These are phyloP conservation scores for Candida namnaoensis DNA, from an alignment of 805 yeast species.

Conservation along the genomic window DNA sequence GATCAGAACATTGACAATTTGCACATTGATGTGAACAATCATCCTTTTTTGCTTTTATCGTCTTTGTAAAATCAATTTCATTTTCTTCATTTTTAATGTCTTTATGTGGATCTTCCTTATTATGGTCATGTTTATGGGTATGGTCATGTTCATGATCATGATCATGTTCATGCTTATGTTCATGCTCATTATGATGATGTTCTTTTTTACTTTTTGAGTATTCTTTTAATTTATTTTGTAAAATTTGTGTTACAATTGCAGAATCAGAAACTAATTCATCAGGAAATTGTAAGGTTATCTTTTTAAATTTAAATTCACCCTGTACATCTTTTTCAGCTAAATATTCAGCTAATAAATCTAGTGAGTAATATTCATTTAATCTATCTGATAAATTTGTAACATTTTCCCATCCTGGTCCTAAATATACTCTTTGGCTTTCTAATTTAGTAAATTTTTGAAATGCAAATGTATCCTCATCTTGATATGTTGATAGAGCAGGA, in stretches of 20 bases:
- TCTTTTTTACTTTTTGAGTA: conserved; percentile 11
- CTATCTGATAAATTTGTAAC: conserved; percentile 19
- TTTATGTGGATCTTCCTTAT: not conserved
- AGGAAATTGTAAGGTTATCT: conserved; percentile 85
- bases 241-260: conserved; percentile 49
- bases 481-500: conserved; percentile 68
- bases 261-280: conserved; percentile 76
- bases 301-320: conserved; percentile 24
- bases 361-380: conserved; percentile 44
- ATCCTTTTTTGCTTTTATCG: conserved; percentile 3
- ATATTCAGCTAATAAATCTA: conserved; percentile 35
- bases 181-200: not conserved
- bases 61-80: not conserved
- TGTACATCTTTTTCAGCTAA: conserved; percentile 24
- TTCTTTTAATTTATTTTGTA: conserved; percentile 27
- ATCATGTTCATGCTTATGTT: conserved; percentile 2
- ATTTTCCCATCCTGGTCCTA: conserved; percentile 16
- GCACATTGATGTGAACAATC: conserved; percentile 12
- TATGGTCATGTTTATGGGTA: not conserved
- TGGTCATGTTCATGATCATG: conserved; percentile 1
- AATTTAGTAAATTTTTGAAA: conserved; percentile 32
- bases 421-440: conserved; percentile 19
- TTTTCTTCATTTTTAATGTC: not conserved
- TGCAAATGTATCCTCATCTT: conserved; percentile 48
- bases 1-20: conserved; percentile 17